Evolutionary conservation across 2,329 filamentous ascomycete genomes (phyloP), one percentile per base, ranked within the genome.

Genomic region (Septoria petroselini): DNA sequence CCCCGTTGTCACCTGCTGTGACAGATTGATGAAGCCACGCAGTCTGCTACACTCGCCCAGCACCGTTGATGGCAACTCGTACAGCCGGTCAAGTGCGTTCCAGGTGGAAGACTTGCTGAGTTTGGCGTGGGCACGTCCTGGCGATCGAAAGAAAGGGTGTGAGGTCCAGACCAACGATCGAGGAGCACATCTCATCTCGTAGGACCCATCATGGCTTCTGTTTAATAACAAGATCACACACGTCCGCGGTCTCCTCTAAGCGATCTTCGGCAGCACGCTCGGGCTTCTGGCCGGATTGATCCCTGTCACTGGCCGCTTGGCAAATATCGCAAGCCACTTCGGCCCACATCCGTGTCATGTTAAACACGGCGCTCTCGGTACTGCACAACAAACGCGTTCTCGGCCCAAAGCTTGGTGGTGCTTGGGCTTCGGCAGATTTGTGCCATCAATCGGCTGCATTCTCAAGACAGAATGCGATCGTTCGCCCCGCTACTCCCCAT

Each of bases 311-410:
- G 17, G 19, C 31, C 25, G 35, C 14, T 15, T 30, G 27, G 31
- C 3, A n/a, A 31, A 29, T 37, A 8, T 48, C 14, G 35, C 23
- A 35, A 18, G 23, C 39, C 33, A 49, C 39, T 30, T 25, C 35
- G 15, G 11, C 35, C 35, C 34, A 17, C 41, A 41, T 17, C 23
- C 31, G 50, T 52, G 41, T 52, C 49, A 46, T 19, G 23, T 52
- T 47, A 18, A 45, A 27, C 18, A 29, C 9, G 21, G 17, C 31
- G 37, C 17, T 17, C 30, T 44, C 31, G 31, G 29, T 21, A 42
- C 35, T 46, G 38, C 43, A 47, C 30, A 27, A 41, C 27, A 41
- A 18, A 42, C 12, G 37, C 23, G 30, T 30, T 38, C 30, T 42
- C 14, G 46, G 33, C 31, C 15, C 46, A 37, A 42, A 41, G 30